These are phyloP conservation scores for Boletellus ananiceps DNA, from an alignment of 768 basidiomycete species.

Conservation along the genomic window DNA sequence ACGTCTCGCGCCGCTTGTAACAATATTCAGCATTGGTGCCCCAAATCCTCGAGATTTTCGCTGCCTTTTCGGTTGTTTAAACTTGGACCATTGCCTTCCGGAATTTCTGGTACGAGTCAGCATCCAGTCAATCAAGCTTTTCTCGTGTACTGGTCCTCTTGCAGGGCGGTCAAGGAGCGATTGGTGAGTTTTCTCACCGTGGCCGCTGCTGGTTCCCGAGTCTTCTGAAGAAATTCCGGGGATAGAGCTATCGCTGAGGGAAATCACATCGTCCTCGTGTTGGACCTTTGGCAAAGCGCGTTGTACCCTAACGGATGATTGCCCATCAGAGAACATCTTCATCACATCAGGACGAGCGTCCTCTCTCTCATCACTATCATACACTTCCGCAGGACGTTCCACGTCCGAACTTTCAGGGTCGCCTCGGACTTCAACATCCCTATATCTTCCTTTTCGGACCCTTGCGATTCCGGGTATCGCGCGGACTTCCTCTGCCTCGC, in stretches of 20 bases:
- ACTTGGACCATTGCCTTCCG: conserved; percentile 12
- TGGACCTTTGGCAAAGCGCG: not conserved
- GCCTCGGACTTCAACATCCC: conserved; percentile 46
- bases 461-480: conserved; percentile 52
- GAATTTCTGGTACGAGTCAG: conserved; percentile 39
- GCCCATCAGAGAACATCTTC: conserved; percentile 10
- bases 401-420: conserved; percentile 60
- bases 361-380: not conserved
- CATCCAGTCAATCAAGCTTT: conserved; percentile 68
- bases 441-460: conserved; percentile 34
- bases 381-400: conserved; percentile 7
- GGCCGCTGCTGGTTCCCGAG: conserved; percentile 17
- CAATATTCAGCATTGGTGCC: conserved; percentile 32
- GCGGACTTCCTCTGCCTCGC: conserved; percentile 36
- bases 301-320: conserved; percentile 17
- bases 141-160: conserved; percentile 31
- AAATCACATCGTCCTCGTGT: conserved; percentile 18
- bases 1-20: conserved; percentile 34
- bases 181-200: conserved; percentile 32
- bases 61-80: conserved; percentile 10
- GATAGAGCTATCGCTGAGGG: conserved; percentile 17
- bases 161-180: conserved; percentile 28
- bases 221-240: conserved; percentile 11
- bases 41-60: conserved; percentile 11
- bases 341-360: not conserved